Base-by-base conservation (phyloP, 345 rosid genomes). In the Hibiscus mutabilis region DNA sequence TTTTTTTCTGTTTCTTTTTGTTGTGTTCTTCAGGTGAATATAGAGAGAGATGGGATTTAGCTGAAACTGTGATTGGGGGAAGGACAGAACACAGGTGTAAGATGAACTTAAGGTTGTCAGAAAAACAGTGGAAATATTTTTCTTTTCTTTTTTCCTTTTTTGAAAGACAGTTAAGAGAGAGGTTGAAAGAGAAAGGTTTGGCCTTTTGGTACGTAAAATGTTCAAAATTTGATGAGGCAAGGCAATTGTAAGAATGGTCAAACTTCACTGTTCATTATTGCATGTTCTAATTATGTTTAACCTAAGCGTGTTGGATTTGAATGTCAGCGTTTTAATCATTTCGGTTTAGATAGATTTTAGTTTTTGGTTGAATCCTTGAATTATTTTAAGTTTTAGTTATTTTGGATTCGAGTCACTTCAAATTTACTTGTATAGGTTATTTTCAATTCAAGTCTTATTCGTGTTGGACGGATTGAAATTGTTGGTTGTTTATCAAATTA, bases 191-290 rank as follows among this genome's bases (percentile, higher is more conserved):
- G 61, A 24, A 22, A 57, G 61, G 5, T 11, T 24, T 22, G 31
- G 61, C 25, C 15, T 24, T 22, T 66, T 47, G 58, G 70, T 47
- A 25, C 58, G 70, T 15, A 16, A 25, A 66, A 47, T 66, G 40
- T 47, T 47, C 24, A 57, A 49, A 67, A 46, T 8, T 47, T 67
- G 53, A 47, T 19, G 24, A 18, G 65, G 25, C 31, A n/a, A 47
- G 65, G 44, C 51, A 40, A 55, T 21, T 21, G 31, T 27, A 31
- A 40, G 71, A 75, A 72, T 69, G 64, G 79, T 79, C 82, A 79
- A 79, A 14, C 29, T 29, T 21, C 25, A 19, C 11, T 22, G 12
- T 31, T 73, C 66, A 59, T 47, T 10, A 37, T 51, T 69, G 51
- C 65, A 60, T 60, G 64, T 40, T 40, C 25, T 24, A 44, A 42